Evolutionary conservation across 73 alveolate species (phyloP).

Genomic region (Paramecium pentaurelia): DNA sequence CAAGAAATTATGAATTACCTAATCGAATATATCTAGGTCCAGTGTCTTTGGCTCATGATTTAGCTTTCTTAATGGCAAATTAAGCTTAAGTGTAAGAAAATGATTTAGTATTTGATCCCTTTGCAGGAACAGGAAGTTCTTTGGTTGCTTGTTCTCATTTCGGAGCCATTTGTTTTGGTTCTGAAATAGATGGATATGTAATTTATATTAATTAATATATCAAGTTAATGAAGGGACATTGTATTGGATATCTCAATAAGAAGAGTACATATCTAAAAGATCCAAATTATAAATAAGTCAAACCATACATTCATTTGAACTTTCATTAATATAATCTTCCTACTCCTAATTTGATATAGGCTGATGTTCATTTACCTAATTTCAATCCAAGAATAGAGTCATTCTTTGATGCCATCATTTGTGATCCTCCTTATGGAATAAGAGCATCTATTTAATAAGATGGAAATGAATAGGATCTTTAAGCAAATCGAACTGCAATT

Average conservation of each 20-base stretch:
- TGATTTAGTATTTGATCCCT: conserved; percentile 94
- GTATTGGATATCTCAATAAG: conserved; percentile 85
- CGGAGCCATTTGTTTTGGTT: conserved; percentile 91
- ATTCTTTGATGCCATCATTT: conserved; percentile 92
- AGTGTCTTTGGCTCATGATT: conserved; percentile 90
- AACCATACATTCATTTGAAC: conserved; percentile 54
- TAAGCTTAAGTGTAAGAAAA: conserved; percentile 86
- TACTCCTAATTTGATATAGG: conserved; percentile 33
- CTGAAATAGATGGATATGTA: conserved; percentile 86
- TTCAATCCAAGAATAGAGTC: conserved; percentile 46
- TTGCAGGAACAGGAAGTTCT: conserved; percentile 98
- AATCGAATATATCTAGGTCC: conserved; percentile 97
- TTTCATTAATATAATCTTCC: conserved; percentile 51
- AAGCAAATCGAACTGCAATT: conserved; percentile 41
- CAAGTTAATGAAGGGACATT: conserved; percentile 95
- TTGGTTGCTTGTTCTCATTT: conserved; percentile 88
- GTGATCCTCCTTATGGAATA: conserved; percentile 99
- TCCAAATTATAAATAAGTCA: conserved; percentile 50
- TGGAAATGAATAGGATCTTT: conserved; percentile 55
- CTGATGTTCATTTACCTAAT: conserved; percentile 27
- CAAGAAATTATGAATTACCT: conserved; percentile 79
- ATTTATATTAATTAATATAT: background rate
- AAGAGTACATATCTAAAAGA: conserved; percentile 73
- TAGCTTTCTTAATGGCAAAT: conserved; percentile 96
- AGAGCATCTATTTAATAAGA: conserved; percentile 79